These are phyloP conservation scores for Inonotus obliquus DNA, from an alignment of 1,284 basidiomycete genomes.

Conservation along the genomic window DNA sequence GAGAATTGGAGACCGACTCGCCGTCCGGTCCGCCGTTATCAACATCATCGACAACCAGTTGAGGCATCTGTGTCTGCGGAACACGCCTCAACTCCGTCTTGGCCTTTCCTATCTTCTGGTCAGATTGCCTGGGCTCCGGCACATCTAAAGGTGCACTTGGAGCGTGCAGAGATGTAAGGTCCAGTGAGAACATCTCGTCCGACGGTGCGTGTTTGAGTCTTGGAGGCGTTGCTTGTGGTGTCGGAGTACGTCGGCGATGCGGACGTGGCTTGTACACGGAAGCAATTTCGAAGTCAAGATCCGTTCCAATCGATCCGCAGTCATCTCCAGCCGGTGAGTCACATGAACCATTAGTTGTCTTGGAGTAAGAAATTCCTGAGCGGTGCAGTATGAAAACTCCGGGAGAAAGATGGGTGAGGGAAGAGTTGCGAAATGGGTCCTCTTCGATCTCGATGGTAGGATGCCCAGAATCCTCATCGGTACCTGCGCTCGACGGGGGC, in stretches of 20 bases:
- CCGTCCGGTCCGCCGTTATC: neutral
- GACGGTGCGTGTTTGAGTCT: neutral
- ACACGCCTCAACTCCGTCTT: slow-evolving; percentile 1
- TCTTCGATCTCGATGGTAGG: slow-evolving; percentile 9
- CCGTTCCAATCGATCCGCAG: slow-evolving; percentile 18
- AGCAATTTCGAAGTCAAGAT: slow-evolving; percentile 57
- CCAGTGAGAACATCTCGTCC: neutral
- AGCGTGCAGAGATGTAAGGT: neutral
- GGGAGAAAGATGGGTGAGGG: neutral
- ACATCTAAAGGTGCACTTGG: slow-evolving; percentile 7
- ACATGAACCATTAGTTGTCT: neutral
- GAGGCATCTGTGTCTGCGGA: neutral
- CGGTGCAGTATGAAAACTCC: neutral
- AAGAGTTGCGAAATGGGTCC: neutral
- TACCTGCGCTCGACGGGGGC: slow-evolving; percentile 36
- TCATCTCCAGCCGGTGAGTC: slow-evolving; percentile 21
- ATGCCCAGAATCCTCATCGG: slow-evolving; percentile 35
- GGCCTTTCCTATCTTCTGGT: neutral
- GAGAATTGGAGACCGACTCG: neutral
- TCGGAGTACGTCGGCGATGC: slow-evolving; percentile 38
- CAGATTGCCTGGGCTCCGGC: neutral
- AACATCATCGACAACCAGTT: neutral
- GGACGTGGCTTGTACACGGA: slow-evolving; percentile 70
- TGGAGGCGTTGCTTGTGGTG: neutral
- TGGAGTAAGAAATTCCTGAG: neutral